Evolutionary conservation across 768 basidiomycete genomes (phyloP).

Genomic region (Harrya chromipes): DNA sequence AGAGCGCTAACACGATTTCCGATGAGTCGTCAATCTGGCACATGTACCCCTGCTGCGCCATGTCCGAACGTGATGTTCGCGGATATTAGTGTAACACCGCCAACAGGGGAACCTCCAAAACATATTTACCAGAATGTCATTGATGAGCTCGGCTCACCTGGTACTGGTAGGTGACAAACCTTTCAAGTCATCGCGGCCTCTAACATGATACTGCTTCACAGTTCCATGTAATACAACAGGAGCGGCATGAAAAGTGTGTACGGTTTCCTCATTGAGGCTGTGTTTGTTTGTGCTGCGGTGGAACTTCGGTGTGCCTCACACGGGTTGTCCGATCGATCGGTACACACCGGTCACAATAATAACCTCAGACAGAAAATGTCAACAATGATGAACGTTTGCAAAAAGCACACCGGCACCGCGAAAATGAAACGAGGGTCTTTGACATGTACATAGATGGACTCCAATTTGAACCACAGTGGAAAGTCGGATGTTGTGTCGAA

Average conservation of each 20-base stretch:
- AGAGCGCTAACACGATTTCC: not conserved
- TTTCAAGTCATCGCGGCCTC: no score
- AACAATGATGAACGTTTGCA: constrained; percentile 1
- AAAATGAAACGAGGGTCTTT: no score
- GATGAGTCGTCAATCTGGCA: constrained; percentile 29
- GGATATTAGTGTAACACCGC: constrained; percentile 34
- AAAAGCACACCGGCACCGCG: not conserved
- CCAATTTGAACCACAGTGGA: no score
- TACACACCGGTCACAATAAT: not conserved
- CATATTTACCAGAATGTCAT: constrained; percentile 25
- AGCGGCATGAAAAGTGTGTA: not conserved
- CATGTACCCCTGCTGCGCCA: constrained; percentile 37
- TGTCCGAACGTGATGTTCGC: constrained; percentile 44
- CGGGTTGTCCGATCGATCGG: not conserved
- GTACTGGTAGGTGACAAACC: constrained; percentile 16
- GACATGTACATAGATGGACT: no score
- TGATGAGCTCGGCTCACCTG: constrained; percentile 15
- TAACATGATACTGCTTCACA: no score
- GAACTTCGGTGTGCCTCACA: no score
- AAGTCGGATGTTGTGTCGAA: no score
- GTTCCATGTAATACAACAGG: no score
- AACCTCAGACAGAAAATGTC: constrained; percentile 4
- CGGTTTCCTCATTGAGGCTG: no score
- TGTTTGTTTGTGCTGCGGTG: no score
- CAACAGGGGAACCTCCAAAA: constrained; percentile 20